These are phyloP conservation scores for Suillus ampliporus DNA, from an alignment of 768 basidiomycete genomes.

Conservation along the genomic window DNA sequence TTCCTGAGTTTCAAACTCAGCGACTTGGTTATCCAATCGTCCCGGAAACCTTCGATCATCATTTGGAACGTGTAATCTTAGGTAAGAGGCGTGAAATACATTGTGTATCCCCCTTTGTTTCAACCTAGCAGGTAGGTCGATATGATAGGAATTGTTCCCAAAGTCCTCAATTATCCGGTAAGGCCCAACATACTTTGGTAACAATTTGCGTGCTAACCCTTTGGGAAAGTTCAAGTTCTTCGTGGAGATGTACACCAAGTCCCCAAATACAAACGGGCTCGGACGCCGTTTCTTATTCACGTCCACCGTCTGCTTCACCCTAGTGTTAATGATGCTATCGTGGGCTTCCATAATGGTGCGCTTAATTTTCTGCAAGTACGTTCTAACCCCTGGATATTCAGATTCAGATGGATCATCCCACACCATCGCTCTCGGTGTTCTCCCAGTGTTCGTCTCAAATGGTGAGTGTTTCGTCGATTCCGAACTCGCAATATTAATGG, in stretches of 20 bases:
- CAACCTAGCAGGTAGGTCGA: slow-evolving; percentile 36
- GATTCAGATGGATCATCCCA: slow-evolving; percentile 24
- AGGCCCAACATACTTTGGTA: slow-evolving; percentile 43
- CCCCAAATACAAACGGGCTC: slow-evolving; percentile 22
- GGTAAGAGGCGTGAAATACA: slow-evolving; percentile 38
- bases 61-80: slow-evolving; percentile 39
- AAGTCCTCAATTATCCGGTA: slow-evolving; percentile 26
- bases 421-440: slow-evolving; percentile 34
- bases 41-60: slow-evolving; percentile 39
- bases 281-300: slow-evolving; percentile 27
- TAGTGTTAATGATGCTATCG: too few species aligned
- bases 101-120: slow-evolving; percentile 31
- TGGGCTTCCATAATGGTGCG: too few species aligned
- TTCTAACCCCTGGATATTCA: slow-evolving; percentile 31
- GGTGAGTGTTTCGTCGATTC: slow-evolving; percentile 40
- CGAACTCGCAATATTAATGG: slow-evolving; percentile 39
- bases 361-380: slow-evolving; percentile 24
- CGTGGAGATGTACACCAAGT: slow-evolving; percentile 41
- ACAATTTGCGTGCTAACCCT: slow-evolving; percentile 33
- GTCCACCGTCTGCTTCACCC: slow-evolving; percentile 31
- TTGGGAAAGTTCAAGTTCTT: slow-evolving; percentile 41
- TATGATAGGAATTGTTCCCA: slow-evolving; percentile 19
- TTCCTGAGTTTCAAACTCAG: slow-evolving; percentile 26
- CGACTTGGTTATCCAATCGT: slow-evolving; percentile 26
- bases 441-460: slow-evolving; percentile 40